Base-by-base conservation (phyloP, 352 stramenopile species). In the Globisporangium canariense region DNA sequence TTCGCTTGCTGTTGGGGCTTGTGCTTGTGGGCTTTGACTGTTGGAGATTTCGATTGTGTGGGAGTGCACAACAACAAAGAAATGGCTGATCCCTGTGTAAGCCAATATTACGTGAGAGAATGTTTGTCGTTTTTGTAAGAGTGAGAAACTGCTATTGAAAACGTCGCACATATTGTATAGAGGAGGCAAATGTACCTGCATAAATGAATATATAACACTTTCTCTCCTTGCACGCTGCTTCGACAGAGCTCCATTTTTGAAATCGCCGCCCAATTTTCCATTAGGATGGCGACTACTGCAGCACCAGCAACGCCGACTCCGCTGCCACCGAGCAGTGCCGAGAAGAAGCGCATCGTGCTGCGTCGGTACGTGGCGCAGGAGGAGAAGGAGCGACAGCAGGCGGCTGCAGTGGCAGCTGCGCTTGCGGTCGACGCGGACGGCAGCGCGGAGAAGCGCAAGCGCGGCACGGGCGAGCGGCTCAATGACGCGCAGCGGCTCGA, bases 401-500 rank as follows among this genome's bases (percentile, higher is more conserved):
- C 52, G 18, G 8, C 18, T 5, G 52, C 43, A 4, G 30, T 36
- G 20, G 51, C 38, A 49, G n/a, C 60, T 49, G 38, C 38, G 11
- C 40, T 14, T 11, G 50, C 32, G 36, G 30, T 10, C 2, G 41
- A 32, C 1, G 32, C 16, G 16, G 6, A 2, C 2, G 38, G 43
- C 14, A 62, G 57, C 43, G 43, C 43, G 5, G 52, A 47, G n/a
- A 68, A 64, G 14, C 63, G 63, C 47, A 64, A 64, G 20, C 63
- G 57, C 30, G 63, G 63, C 56, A 58, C 55, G 1, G 55, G 63
- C 11, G 57, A 63, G 20, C 63, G 63, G 5, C 40, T 68, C 40
- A 68, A 68, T 36, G 63, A 68, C 50, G 55, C 46, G 28, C 63
- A 68, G 32, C 63, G 63, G 4, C 63, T 68, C 13, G 63, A 68